phyloP scores from a whole-genome alignment of 1,139 yeast genomes.

The Barnettozyma hawaiiensis region DNA sequence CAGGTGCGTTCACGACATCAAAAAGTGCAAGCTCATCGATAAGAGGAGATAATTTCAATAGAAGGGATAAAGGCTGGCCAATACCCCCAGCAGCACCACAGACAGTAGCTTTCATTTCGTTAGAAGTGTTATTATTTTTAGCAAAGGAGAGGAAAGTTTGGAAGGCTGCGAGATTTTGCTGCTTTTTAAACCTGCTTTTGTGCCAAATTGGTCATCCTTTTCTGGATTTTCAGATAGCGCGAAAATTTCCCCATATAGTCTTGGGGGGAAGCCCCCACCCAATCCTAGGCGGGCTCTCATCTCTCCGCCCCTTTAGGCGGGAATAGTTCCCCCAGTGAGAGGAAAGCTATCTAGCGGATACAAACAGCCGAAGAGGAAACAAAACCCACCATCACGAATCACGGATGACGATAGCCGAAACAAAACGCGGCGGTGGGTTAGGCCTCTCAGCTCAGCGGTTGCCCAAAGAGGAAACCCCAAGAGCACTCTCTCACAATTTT shows the following conservation, averaged over 20 bases:
- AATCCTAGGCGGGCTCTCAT: conserved; percentile 1
- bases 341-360: neutral
- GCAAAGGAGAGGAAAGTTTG: neutral
- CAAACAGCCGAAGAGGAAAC: neutral
- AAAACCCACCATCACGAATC: neutral
- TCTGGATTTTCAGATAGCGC: neutral
- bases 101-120: conserved; percentile 51
- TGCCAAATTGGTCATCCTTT: conserved; percentile 6
- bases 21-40: conserved; percentile 65
- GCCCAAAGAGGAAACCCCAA: no score
- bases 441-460: no score
- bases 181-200: neutral
- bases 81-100: conserved; percentile 85
- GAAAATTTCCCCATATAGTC: conserved; percentile 4
- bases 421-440: neutral
- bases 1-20: conserved; percentile 87
- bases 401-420: neutral
- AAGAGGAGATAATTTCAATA: conserved; percentile 56
- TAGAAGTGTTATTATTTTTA: neutral
- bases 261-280: conserved; percentile 4
- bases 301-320: neutral
- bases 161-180: neutral
- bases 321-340: no score
- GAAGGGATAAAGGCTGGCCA: conserved; percentile 89
- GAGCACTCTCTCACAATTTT: no score